These are phyloP conservation scores for Calonectria honghensis DNA, from an alignment of 2,329 filamentous ascomycete genomes.

Conservation along the genomic window DNA sequence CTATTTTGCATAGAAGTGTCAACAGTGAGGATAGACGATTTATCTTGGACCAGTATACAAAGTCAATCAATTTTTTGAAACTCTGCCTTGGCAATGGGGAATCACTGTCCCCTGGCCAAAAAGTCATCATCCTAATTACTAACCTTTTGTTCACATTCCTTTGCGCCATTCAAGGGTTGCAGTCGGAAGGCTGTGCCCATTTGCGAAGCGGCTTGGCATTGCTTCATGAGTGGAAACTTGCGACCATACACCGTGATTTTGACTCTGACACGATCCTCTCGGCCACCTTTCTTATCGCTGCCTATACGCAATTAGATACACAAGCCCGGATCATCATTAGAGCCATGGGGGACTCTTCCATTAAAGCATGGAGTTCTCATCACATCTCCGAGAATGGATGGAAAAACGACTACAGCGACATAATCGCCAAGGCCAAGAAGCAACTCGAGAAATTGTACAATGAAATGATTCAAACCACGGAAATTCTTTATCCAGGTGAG, in stretches of 20 bases:
- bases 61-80: slow-evolving; percentile 14
- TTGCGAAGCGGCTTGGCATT: slow-evolving; percentile 16
- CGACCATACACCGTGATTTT: not conserved
- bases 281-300: not conserved
- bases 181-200: slow-evolving; percentile 27
- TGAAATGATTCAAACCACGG: not conserved
- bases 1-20: not conserved
- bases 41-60: slow-evolving; percentile 12
- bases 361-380: slow-evolving; percentile 12
- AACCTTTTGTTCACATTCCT: slow-evolving; percentile 6
- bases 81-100: not conserved
- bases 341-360: not conserved
- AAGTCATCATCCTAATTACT: not conserved
- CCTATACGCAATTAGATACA: slow-evolving; percentile 32
- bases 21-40: not conserved
- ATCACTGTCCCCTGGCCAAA: not conserved
- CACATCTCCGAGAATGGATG: slow-evolving; percentile 2
- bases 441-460: slow-evolving; percentile 34
- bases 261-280: not conserved
- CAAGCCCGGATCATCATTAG: slow-evolving; percentile 30
- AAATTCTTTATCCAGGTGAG: no score
- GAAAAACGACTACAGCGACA: not conserved
- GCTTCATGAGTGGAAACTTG: slow-evolving; percentile 28
- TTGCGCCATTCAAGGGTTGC: slow-evolving; percentile 1
- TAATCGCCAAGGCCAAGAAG: not conserved